Percentiles rank a stretch among this genome's conserved stretches.
Conservation (phyloP, 2,329 filamentous ascomycete species). For the Ascosphaera apis region DNA sequence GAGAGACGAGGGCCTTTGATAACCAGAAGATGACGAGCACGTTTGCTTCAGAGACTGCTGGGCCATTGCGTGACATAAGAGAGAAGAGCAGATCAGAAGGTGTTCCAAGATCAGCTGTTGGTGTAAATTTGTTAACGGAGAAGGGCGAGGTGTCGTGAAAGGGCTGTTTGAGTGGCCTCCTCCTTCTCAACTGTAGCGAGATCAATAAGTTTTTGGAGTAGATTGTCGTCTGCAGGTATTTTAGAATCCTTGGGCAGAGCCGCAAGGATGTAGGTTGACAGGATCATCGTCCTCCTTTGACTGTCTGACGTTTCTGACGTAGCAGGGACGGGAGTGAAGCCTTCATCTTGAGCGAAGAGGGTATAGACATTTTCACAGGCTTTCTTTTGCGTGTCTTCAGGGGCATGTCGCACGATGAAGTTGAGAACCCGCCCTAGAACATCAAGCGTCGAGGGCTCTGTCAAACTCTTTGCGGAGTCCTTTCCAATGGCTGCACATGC, state of each 20-base stretch:
- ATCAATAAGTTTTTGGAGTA: constrained; percentile 16
- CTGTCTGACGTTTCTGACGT: constrained; percentile 6
- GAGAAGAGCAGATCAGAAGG: constrained; percentile 13
- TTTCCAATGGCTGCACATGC: constrained; percentile 15
- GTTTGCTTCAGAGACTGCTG: constrained; percentile 6
- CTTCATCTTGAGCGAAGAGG: constrained; percentile 21
- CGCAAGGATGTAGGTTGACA: constrained; percentile 34
- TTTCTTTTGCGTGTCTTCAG: constrained; percentile 27
- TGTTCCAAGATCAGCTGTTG: constrained; percentile 12
- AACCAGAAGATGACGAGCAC: constrained; percentile 28
- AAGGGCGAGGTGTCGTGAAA: constrained; percentile 20
- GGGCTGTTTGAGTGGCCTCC: constrained; percentile 16
- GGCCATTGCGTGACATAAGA: constrained; percentile 6
- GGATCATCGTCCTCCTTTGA: constrained; percentile 26
- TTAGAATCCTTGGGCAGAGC: constrained; percentile 22
- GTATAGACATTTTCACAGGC: constrained; percentile 32
- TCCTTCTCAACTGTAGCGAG: constrained; percentile 12
- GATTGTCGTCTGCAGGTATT: constrained; percentile 12
- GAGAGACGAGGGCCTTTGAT: constrained; percentile 35
- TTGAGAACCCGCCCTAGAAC: constrained; percentile 37
- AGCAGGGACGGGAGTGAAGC: constrained; percentile 16
- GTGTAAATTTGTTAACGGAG: constrained; percentile 20
- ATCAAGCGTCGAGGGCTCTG: constrained; percentile 31
- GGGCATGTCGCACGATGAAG: constrained; percentile 32
- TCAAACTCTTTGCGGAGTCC: constrained; percentile 18